phyloP scores from a whole-genome alignment of 2,329 filamentous ascomycete species.

The Akanthomyces muscarius region DNA sequence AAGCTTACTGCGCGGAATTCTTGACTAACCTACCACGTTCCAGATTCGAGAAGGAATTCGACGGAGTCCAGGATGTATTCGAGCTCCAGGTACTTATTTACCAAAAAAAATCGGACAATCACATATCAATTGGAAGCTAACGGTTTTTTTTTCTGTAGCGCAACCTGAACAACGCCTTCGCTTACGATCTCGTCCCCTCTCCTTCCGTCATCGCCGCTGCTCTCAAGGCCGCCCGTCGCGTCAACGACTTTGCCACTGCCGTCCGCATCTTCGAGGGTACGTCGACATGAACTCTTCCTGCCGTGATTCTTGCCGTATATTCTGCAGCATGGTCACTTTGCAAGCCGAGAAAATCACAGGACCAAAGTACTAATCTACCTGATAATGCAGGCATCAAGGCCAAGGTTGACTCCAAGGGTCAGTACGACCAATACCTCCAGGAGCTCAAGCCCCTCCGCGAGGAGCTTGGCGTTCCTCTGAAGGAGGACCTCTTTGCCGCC shows the following conservation, averaged over 20 bases:
- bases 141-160: slow-evolving; percentile 43
- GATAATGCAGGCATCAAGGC: slow-evolving; percentile 76
- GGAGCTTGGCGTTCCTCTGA: slow-evolving; percentile 86
- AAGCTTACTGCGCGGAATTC: slow-evolving; percentile 26
- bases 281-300: slow-evolving; percentile 25
- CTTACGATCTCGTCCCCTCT: slow-evolving; percentile 98
- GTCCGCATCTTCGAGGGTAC: slow-evolving; percentile 98
- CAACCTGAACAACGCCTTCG: slow-evolving; percentile 99
- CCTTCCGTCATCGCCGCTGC: slow-evolving; percentile 87
- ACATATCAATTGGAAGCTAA: slow-evolving; percentile 2
- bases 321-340: neutral
- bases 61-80: slow-evolving; percentile 95
- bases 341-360: neutral
- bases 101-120: neutral
- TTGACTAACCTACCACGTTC: slow-evolving; percentile 17
- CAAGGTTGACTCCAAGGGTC: slow-evolving; percentile 97
- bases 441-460: slow-evolving; percentile 90
- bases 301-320: neutral
- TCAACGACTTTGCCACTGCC: slow-evolving; percentile 98
- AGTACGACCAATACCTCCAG: slow-evolving; percentile 94
- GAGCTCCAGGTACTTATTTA: slow-evolving; percentile 82
- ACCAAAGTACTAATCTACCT: neutral
- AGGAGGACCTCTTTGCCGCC: slow-evolving; percentile 92
- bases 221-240: slow-evolving; percentile 86
- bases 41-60: slow-evolving; percentile 99